Percentiles rank a stretch among this genome's conserved stretches.
Conservation (phyloP, 176 grass and related monocot genomes). For the Phragmites australis region DNA sequence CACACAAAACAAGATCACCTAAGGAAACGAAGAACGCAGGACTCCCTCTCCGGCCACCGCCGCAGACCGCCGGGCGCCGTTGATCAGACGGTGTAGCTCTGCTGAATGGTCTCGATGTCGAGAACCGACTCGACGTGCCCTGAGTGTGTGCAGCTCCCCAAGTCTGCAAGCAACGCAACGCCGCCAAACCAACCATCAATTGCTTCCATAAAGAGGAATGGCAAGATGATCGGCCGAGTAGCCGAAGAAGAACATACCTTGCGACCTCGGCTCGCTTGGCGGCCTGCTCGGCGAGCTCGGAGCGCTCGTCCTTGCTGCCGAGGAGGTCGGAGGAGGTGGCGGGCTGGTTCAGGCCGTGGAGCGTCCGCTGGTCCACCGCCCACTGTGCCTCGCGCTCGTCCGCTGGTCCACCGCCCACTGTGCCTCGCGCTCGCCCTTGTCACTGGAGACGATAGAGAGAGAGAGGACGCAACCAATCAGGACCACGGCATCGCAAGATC, state of each 20-base stretch:
- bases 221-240: not conserved
- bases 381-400: constrained; percentile 54
- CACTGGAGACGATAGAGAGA: constrained; percentile 32
- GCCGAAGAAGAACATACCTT: constrained; percentile 20
- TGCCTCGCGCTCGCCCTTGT: constrained; percentile 53
- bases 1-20: constrained; percentile 3
- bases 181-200: too few species aligned
- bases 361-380: constrained; percentile 46
- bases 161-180: too few species aligned
- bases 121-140: constrained; percentile 49
- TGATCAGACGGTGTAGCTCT: constrained; percentile 51
- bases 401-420: constrained; percentile 50
- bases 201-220: not conserved
- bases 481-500: not conserved
- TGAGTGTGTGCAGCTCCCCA: constrained; percentile 55
- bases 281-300: constrained; percentile 52
- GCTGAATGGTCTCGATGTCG: constrained; percentile 54
- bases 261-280: constrained; percentile 55
- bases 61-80: not conserved
- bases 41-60: constrained; percentile 7
- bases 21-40: constrained; percentile 15
- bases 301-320: constrained; percentile 27
- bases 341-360: constrained; percentile 50
- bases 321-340: constrained; percentile 22
- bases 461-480: not conserved